Conservation (phyloP, 2,329 filamentous ascomycete genomes). For the Colletotrichum sansevieriae region DNA sequence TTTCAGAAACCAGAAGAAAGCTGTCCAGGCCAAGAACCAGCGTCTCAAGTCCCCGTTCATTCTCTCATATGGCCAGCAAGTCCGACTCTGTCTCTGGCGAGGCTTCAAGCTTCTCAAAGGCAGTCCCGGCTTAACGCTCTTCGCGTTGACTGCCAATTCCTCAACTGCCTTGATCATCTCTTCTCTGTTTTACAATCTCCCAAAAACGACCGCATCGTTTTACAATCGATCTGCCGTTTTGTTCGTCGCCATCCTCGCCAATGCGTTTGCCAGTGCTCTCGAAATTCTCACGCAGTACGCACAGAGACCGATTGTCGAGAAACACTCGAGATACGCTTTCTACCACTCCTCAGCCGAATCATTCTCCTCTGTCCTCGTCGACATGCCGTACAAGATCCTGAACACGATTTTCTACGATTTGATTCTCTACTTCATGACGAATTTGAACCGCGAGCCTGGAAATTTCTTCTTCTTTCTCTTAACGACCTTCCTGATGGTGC, state of each 20-base stretch:
- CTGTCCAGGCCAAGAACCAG: slow-evolving; percentile 51
- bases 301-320: slow-evolving; percentile 47
- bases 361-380: slow-evolving; percentile 36
- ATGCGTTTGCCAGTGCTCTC: slow-evolving; percentile 58
- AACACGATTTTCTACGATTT: slow-evolving; percentile 72
- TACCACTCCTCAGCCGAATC: slow-evolving; percentile 50
- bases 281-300: slow-evolving; percentile 48
- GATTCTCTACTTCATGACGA: slow-evolving; percentile 75
- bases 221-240: slow-evolving; percentile 60
- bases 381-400: slow-evolving; percentile 49
- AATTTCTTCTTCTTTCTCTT: slow-evolving; percentile 67
- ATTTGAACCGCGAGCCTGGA: slow-evolving; percentile 67
- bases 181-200: slow-evolving; percentile 63
- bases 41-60: slow-evolving; percentile 64
- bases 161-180: slow-evolving; percentile 65
- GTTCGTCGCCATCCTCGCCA: slow-evolving; percentile 67
- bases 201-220: slow-evolving; percentile 58
- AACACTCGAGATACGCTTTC: slow-evolving; percentile 47
- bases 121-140: slow-evolving; percentile 55
- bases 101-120: slow-evolving; percentile 56
- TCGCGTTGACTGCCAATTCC: slow-evolving; percentile 57
- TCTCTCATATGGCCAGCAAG: slow-evolving; percentile 61
- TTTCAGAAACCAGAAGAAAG: slow-evolving; percentile 31
- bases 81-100: slow-evolving; percentile 58
- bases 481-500: slow-evolving; percentile 60